Evolutionary conservation across 1,284 basidiomycete species (phyloP), one percentile per base, ranked within the genome.

Genomic region (Cryptococcus deneoformans): DNA sequence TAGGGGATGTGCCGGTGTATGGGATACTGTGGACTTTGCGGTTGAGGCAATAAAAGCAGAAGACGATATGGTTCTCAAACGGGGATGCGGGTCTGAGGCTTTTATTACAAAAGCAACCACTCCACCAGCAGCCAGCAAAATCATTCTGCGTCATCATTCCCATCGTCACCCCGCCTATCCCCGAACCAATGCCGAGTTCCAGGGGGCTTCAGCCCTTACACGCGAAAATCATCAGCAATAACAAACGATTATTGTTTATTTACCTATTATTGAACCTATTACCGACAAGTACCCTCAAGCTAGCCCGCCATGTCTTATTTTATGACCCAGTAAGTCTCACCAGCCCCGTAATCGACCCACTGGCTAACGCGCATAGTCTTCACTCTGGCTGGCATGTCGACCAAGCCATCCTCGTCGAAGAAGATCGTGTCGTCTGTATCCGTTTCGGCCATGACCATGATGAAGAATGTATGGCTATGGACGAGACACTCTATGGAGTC

Each of bases 371-470:
- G 2, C 11, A 20, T 57, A 78, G 77, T 70, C 84, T 99, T 20
- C 91, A 92, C 14, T 92, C 90, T 64, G 93, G 93, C 54, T 95
- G 92, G 93, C 93, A 96, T 73, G 93, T 96, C 64, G 93, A 96
- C 74, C 92, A 77, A 77, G 93, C 95, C 5, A 98, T 99, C 76
- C 88, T 97, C 62, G 94, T 92, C 0, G 95, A 99, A 77, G 95
- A 99, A 77, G 93, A 97, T 71, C 85, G 95, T 52, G 86, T 97
- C 40, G 95, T 99, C 42, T 89, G 93, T 58, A 87, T 98, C 58
- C 88, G 95, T 10, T 99, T 98, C 76, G 95, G 95, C 0, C 90
- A 95, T 75, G 94, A 97, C 78, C 90, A 88, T 86, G 92, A 99
- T 75, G 81, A 85, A 1, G 88, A 95, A 63, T 99, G 95, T 80